Evolutionary conservation across 2,329 filamentous ascomycete species (phyloP).

Genomic region (Chaetomiaceae sp.): DNA sequence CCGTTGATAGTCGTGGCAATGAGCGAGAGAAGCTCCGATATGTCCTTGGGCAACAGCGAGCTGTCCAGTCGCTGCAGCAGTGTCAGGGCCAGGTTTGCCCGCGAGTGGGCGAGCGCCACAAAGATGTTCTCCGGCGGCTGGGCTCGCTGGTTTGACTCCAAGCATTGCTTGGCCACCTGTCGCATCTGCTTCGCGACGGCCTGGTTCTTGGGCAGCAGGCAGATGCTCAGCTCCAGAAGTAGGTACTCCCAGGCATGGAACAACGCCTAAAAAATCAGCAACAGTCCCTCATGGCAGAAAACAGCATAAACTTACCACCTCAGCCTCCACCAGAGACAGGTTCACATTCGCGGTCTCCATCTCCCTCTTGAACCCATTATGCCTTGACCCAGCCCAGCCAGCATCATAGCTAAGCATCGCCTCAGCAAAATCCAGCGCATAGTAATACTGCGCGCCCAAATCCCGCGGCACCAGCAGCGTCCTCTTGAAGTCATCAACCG

Average conservation of each 20-base stretch:
- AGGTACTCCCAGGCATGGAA: slow-evolving; percentile 88
- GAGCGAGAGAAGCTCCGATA: slow-evolving; percentile 47
- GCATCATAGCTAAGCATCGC: slow-evolving; percentile 72
- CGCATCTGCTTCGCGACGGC: slow-evolving; percentile 65
- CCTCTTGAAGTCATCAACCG: slow-evolving; percentile 74
- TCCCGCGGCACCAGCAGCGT: slow-evolving; percentile 61
- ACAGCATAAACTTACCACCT: slow-evolving; percentile 59
- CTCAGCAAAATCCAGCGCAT: slow-evolving; percentile 71
- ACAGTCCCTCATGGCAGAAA: not conserved
- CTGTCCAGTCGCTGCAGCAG: slow-evolving; percentile 72
- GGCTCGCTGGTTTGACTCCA: slow-evolving; percentile 69
- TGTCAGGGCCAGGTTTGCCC: slow-evolving; percentile 77
- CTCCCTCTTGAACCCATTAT: slow-evolving; percentile 74
- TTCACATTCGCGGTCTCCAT: slow-evolving; percentile 86
- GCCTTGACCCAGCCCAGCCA: slow-evolving; percentile 66
- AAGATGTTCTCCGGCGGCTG: slow-evolving; percentile 79
- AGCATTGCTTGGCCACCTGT: slow-evolving; percentile 69
- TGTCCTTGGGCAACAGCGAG: slow-evolving; percentile 45
- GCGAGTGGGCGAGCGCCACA: slow-evolving; percentile 66
- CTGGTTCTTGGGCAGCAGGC: slow-evolving; percentile 45
- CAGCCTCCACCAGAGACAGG: slow-evolving; percentile 84
- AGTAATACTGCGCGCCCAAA: slow-evolving; percentile 77
- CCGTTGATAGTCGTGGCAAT: slow-evolving; percentile 50
- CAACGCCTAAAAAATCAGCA: slow-evolving; percentile 52
- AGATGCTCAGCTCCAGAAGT: slow-evolving; percentile 73